Base-by-base conservation (phyloP, 75 land plant species). In the Ceratopteris richardii region DNA sequence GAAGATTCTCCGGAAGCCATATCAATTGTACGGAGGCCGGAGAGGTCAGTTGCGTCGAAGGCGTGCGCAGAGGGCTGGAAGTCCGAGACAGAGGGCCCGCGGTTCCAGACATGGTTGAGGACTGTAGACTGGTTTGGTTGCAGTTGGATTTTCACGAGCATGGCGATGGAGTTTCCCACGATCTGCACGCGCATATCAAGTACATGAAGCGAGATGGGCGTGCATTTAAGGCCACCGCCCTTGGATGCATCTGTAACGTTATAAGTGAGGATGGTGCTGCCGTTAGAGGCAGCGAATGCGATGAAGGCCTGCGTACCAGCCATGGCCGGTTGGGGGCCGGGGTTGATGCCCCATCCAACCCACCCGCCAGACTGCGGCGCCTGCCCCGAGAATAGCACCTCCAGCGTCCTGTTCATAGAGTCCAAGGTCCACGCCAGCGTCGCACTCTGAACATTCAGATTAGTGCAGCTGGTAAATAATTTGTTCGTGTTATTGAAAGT, bases 301-400 rank as follows among this genome's bases (percentile, higher is more conserved):
- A 85, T 63, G n/a, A 93, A 63, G 20, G 72, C 83, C 18, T 76
- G 77, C 2, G 96, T 57, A 10, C 98, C 98, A 51, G 72, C 74
- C 98, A 93, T 89, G 48, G 67, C 65, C 7, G 74, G 51, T 3
- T 77, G 54, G 31, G 58, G 58, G n/a, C 46, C 61, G 14, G 85
- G 84, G 70, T 93, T 93, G 63, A 93, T 78, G 11, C 98, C 98
- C 82, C 84, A 88, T 23, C 81, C 98, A 26, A 88, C 84, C 97
- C 95, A 88, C 18, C 97, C 97, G 4, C 76, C 68, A 44, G 90
- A 72, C 0, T 82, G 76, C 28, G 84, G 69, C 71, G 83, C 73
- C 33, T 60, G 30, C 26, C 90, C 95, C 51, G 77, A 72, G 77
- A 78, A 80, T 42, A 67, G 77, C 5, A 80, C 62, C 30, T 82